phyloP scores from a whole-genome alignment of 1,139 yeast species.

The Kodamaea derodonti region DNA sequence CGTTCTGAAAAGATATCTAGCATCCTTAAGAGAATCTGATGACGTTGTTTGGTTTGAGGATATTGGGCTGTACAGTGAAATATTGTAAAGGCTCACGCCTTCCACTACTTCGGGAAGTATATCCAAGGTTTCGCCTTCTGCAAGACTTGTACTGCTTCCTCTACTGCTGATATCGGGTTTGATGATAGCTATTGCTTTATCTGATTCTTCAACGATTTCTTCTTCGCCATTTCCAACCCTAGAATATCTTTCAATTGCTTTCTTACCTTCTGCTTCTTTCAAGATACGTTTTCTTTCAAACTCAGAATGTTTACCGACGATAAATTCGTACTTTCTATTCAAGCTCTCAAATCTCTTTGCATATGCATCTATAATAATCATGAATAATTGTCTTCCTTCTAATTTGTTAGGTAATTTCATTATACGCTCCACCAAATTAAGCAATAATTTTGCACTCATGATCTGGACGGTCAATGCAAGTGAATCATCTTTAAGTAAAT shows the following conservation, averaged over 20 bases:
- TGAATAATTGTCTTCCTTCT: constrained; percentile 80
- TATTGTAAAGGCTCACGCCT: constrained; percentile 28
- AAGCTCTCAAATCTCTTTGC: constrained; percentile 77
- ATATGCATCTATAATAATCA: constrained; percentile 83
- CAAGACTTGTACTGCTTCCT: background rate
- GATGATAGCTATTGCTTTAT: constrained; percentile 7
- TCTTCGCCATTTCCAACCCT: constrained; percentile 8
- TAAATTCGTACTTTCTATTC: constrained; percentile 66
- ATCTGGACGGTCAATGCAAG: constrained; percentile 90
- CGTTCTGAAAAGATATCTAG: constrained; percentile 82
- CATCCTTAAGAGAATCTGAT: constrained; percentile 78
- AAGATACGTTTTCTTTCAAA: constrained; percentile 42
- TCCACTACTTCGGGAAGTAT: constrained; percentile 6
- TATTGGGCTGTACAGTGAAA: constrained; percentile 40
- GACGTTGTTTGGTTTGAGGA: constrained; percentile 30
- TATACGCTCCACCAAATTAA: constrained; percentile 86
- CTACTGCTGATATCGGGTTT: constrained; percentile 8
- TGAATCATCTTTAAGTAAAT: constrained; percentile 74
- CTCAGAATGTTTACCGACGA: constrained; percentile 58
- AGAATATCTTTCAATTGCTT: constrained; percentile 40
- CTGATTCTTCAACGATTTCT: constrained; percentile 3
- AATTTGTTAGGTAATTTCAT: constrained; percentile 77
- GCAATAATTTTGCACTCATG: constrained; percentile 88
- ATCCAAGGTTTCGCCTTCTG: background rate
- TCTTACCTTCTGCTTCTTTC: constrained; percentile 43